A percentile compares a stretch with the other conserved stretches of the same genome.
phyloP scores from a whole-genome alignment of 768 basidiomycete species.

The Heimioporus sp. region DNA sequence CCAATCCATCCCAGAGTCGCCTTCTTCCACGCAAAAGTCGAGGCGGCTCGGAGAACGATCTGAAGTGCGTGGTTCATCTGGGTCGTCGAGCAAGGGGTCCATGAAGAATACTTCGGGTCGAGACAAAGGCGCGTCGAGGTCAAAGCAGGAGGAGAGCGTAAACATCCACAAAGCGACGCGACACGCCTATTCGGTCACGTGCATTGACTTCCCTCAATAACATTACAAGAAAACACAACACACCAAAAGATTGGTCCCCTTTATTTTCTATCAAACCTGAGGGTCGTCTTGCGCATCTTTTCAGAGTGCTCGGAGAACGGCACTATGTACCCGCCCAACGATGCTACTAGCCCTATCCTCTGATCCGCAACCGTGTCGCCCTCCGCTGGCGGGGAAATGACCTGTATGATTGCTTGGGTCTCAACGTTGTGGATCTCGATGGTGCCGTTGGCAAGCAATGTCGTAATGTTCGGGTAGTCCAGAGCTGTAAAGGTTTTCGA shows the following conservation, averaged over 20 bases:
- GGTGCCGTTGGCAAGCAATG: slow-evolving; percentile 74
- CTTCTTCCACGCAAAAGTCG: slow-evolving; percentile 33
- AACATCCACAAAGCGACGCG: slow-evolving; percentile 23
- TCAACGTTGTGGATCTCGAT: slow-evolving; percentile 82
- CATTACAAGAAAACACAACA: slow-evolving; percentile 18
- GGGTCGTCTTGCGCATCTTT: slow-evolving; percentile 36
- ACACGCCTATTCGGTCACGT: slow-evolving; percentile 21
- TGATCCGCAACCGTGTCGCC: slow-evolving; percentile 22
- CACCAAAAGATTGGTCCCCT: slow-evolving; percentile 8
- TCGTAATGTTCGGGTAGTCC: slow-evolving; percentile 78
- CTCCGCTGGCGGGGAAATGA: slow-evolving; percentile 50
- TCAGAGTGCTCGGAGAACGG: slow-evolving; percentile 41
- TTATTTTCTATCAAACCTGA: slow-evolving; percentile 27
- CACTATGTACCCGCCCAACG: slow-evolving; percentile 38
- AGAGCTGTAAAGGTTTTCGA: slow-evolving; percentile 45
- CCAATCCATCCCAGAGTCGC: slow-evolving; percentile 12
- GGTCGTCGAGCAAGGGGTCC: slow-evolving; percentile 12
- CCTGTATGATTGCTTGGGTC: slow-evolving; percentile 69
- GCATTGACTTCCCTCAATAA: slow-evolving; percentile 8
- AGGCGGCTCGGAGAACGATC: slow-evolving; percentile 49
- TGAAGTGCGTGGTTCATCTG: slow-evolving; percentile 23
- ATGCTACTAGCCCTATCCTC: slow-evolving; percentile 27
- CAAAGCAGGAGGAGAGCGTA: slow-evolving; percentile 8
- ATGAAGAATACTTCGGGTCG: slow-evolving; percentile 1
- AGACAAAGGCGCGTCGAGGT: slow-evolving; percentile 4